Evolutionary conservation across 805 yeast species (phyloP).

Genomic region (Spathaspora boniae): DNA sequence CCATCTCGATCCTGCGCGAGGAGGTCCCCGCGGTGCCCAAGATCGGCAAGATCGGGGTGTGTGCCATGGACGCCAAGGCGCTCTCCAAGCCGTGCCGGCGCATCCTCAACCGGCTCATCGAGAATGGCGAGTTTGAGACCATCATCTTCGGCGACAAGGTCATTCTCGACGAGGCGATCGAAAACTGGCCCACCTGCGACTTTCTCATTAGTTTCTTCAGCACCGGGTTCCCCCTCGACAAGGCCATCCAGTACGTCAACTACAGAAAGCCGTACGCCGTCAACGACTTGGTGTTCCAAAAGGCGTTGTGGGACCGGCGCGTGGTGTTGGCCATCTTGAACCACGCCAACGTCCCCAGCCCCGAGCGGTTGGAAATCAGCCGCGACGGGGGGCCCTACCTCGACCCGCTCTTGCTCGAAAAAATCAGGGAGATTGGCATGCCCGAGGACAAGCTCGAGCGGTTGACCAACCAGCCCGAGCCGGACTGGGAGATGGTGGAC

Average conservation of each 20-base stretch:
- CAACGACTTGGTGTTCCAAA: conserved; percentile 88
- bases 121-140: conserved; percentile 93
- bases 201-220: conserved; percentile 90
- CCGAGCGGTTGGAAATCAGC: conserved; percentile 80
- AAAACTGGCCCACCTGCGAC: conserved; percentile 99
- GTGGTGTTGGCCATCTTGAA: conserved; percentile 76
- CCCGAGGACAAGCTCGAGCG: conserved; percentile 45
- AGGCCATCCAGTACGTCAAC: conserved; percentile 87
- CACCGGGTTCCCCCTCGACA: conserved; percentile 93
- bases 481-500: conserved; percentile 83
- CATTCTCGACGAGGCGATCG: conserved; percentile 86
- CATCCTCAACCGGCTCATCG: conserved; percentile 81
- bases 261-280: conserved; percentile 85
- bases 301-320: conserved; percentile 96
- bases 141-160: conserved; percentile 97
- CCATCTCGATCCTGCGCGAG: conserved; percentile 33
- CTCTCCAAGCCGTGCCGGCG: conserved; percentile 93
- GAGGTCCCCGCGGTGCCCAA: conserved; percentile 52
- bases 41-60: conserved; percentile 93
- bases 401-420: conserved; percentile 47
- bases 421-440: conserved; percentile 45
- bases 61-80: conserved; percentile 98
- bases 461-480: conserved; percentile 69
- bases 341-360: conserved; percentile 84
- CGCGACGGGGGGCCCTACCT: conserved; percentile 96